Evolutionary conservation across 345 rosid species (phyloP).

Genomic region (Iberis pinnata): DNA sequence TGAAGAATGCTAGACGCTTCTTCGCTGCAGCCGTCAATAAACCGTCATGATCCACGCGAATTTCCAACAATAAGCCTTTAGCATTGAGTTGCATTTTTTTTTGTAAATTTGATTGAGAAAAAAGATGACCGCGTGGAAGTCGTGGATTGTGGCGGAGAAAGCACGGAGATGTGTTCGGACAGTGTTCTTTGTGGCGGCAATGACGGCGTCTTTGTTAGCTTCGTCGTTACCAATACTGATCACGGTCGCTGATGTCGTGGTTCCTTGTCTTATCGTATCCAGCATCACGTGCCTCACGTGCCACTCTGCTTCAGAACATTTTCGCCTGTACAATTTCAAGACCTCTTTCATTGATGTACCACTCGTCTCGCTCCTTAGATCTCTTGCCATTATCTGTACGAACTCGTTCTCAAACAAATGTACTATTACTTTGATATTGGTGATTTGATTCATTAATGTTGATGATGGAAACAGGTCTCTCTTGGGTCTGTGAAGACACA

Average conservation of each 20-base stretch:
- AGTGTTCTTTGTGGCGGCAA: slow-evolving; percentile 74
- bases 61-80: not conserved
- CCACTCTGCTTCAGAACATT: slow-evolving; percentile 46
- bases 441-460: not conserved
- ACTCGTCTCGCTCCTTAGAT: slow-evolving; percentile 67
- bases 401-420: not conserved
- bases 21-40: not conserved
- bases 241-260: slow-evolving; percentile 58
- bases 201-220: slow-evolving; percentile 71
- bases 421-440: slow-evolving; percentile 1
- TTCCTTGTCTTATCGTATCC: slow-evolving; percentile 54
- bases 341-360: slow-evolving; percentile 78
- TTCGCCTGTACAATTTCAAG: slow-evolving; percentile 58
- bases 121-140: slow-evolving; percentile 39
- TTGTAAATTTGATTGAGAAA: not conserved
- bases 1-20: slow-evolving; percentile 6
- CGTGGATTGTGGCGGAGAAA: slow-evolving; percentile 59
- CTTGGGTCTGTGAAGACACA: slow-evolving; percentile 59
- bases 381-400: slow-evolving; percentile 61
- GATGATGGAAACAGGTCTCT: slow-evolving; percentile 54
- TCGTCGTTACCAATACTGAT: slow-evolving; percentile 83
- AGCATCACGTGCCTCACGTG: slow-evolving; percentile 73
- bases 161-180: slow-evolving; percentile 56
- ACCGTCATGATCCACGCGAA: not conserved
- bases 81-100: no score